Evolutionary conservation across 2,329 filamentous ascomycete genomes (phyloP).

Genomic region (Triangularia verruculosa): DNA sequence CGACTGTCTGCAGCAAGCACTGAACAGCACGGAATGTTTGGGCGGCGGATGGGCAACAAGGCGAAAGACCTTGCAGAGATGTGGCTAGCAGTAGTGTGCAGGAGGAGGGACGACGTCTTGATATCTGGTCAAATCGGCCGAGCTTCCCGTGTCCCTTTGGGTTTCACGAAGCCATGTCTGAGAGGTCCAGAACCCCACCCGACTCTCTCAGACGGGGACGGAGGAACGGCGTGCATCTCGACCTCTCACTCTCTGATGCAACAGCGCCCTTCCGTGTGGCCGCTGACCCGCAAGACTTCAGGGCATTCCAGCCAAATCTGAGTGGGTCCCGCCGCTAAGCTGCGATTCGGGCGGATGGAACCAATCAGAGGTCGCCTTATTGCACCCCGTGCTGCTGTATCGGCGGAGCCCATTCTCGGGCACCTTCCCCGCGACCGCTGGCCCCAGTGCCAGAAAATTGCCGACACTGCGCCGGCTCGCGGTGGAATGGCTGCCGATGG

Average conservation of each 20-base stretch:
- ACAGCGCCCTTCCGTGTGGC: conserved; percentile 16
- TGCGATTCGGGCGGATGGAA: conserved; percentile 31
- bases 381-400: conserved; percentile 1
- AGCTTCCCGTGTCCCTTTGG: neutral
- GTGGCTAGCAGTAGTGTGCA: conserved; percentile 5
- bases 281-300: conserved; percentile 19
- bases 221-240: neutral
- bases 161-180: neutral
- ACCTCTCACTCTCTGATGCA: conserved; percentile 4
- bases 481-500: neutral
- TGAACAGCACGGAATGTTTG: neutral
- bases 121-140: neutral
- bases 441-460: neutral
- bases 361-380: conserved; percentile 25
- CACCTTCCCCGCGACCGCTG: neutral
- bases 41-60: neutral
- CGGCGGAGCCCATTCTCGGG: conserved; percentile 3
- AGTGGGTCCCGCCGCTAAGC: conserved; percentile 8
- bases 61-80: conserved; percentile 4
- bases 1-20: too few relatives aligned
- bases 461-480: neutral
- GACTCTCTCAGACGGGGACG: neutral
- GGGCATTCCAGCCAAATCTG: conserved; percentile 27
- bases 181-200: neutral
- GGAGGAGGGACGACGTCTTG: neutral